Base-by-base conservation (phyloP, 2,329 filamentous ascomycete genomes). In the Allantophomopsis lycopodina region DNA sequence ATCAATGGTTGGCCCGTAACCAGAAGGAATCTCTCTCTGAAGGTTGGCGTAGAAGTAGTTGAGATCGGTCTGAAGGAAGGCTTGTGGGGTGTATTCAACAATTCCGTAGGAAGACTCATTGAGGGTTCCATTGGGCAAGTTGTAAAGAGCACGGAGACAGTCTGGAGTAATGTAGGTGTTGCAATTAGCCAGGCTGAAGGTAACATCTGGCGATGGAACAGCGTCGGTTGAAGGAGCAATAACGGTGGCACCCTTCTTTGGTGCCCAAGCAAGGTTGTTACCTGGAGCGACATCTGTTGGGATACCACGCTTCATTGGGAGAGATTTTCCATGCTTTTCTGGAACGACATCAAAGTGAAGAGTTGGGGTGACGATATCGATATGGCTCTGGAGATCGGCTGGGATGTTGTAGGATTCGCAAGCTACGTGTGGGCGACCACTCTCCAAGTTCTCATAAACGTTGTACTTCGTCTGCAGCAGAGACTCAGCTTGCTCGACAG, bases 131-230 rank as follows among this genome's bases (percentile, higher is more conserved):
- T 47, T 13, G 68, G 61, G 37, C 64, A 62, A 2, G 57, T 57
- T 50, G 47, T 74, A 75, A 16, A 75, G 54, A 7, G 67, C 67
- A 38, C 62, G 63, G 37, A 75, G 60, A 47, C 74, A 79, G 33
- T 64, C 63, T 0, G 72, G 70, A 1, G 71, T 76, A 46, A 78
- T 73, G 5, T 28, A 10, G 8, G 7, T 12, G 11, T 28, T 8
- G 23, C 23, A 28, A 12, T 5, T 50, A 5, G 47, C 48, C 30
- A 52, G 23, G 11, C 12, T 17, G 32, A 17, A 14, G 32, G 32
- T 17, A 12, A 17, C 32, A 17, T 14, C 32, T 7, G 32, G 7
- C 12, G 32, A 16, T 16, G 13, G 32, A n/a, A 33, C 6, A 34
- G 12, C 11, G 10, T 28, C 23, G 11, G 23, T 28, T 12, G 23